Conservation (phyloP, 306 rosid genomes). For the Neltuma alba region DNA sequence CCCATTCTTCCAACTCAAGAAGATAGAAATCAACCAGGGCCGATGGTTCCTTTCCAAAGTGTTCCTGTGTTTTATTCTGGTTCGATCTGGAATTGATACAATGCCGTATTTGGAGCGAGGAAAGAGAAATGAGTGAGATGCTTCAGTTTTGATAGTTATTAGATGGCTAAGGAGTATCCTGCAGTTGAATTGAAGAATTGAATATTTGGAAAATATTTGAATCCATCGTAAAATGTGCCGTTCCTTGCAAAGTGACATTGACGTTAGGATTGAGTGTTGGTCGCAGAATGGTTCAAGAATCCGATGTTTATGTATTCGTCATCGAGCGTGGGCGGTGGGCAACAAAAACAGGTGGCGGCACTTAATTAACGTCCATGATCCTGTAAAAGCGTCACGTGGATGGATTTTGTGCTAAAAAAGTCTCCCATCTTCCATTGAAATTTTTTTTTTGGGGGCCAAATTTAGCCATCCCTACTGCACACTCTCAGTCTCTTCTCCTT, state of each 20-base stretch:
- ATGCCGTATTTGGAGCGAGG: background rate
- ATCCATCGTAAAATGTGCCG: background rate
- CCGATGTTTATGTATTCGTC: background rate
- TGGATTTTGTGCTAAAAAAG: background rate
- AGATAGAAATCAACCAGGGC: background rate
- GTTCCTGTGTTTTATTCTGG: background rate
- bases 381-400: background rate
- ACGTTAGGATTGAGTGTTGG: background rate
- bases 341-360: background rate
- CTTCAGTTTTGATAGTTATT: background rate
- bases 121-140: background rate
- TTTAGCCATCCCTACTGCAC: background rate
- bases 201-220: background rate
- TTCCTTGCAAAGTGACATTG: background rate
- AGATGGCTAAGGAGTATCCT: background rate
- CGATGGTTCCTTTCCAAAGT: background rate
- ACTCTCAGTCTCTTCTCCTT: background rate
- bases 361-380: background rate
- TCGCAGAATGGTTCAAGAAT: background rate
- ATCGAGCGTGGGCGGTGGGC: background rate
- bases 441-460: no score
- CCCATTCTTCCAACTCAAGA: conserved; percentile 34
- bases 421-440: background rate
- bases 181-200: background rate
- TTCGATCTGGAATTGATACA: background rate